Base-by-base conservation (phyloP, 805 yeast genomes). In the Metschnikowia corniflorae region DNA sequence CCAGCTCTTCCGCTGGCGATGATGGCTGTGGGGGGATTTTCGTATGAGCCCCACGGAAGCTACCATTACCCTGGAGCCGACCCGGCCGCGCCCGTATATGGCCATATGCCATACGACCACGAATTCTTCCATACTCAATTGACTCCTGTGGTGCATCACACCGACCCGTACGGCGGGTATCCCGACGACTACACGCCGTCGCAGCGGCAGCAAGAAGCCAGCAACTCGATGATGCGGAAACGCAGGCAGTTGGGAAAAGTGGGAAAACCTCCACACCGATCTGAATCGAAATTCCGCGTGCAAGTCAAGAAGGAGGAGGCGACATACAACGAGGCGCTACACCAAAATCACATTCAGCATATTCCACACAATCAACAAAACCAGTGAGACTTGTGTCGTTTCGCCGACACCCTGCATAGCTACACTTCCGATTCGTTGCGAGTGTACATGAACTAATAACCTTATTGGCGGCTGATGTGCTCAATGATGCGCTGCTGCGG, bases 401-500 rank as follows among this genome's bases (percentile, higher is more conserved):
- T n/a, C n/a, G n/a, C n/a, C n/a, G n/a, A n/a, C n/a, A n/a, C n/a
- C n/a, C n/a, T n/a, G n/a, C n/a, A n/a, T n/a, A n/a, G n/a, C n/a
- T n/a, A n/a, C n/a, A n/a, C n/a, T n/a, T n/a, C n/a, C n/a, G n/a
- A n/a, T n/a, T n/a, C n/a, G n/a, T n/a, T n/a, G n/a, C n/a, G n/a
- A n/a, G n/a, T n/a, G n/a, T n/a, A n/a, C n/a, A n/a, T n/a, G n/a
- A n/a, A n/a, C n/a, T n/a, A n/a, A n/a, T n/a, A n/a, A n/a, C n/a
- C n/a, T n/a, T n/a, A n/a, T n/a, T n/a, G n/a, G n/a, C n/a, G 33
- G 29, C 64, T 59, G 49, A 73, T 76, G 43, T 69, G 68, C 37
- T 73, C 72, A 12, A 76, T 65, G 33, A 77, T 52, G 42, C 66
- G 71, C 35, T 55, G 57, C 39, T 76, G 80, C 1, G 75, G 62